Base-by-base conservation (phyloP, 78 protist species). In the Chrysochromulina tobinii region DNA sequence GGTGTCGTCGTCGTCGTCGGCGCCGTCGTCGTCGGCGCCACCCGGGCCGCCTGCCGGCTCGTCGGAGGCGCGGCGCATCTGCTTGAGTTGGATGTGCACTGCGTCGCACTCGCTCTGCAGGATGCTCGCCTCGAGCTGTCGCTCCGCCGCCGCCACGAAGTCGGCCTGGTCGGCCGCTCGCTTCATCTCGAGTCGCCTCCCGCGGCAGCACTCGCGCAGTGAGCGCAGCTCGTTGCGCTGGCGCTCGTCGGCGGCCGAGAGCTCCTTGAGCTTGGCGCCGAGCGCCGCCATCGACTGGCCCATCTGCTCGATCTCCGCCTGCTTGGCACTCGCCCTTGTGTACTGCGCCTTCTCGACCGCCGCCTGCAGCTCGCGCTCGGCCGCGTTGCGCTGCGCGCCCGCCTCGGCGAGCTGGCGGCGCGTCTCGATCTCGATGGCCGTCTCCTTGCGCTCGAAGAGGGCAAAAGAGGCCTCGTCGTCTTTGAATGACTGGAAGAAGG, bases 391-490 rank as follows among this genome's bases (percentile, higher is more conserved):
- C n/a, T 53, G 38, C 3, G 53, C 17, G n/a, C 15, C 6, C 25
- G 81, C 53, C 20, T 72, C 81, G 53, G 20, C 81, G n/a, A 72
- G 38, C 14, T 14, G 4, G 54, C 81, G 81, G 17, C 53, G 81
- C 7, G 81, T 72, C 81, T 72, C 81, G 17, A 72, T 23, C 25
- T 14, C 38, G 53, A n/a, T 38, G 17, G 20, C 53, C 53, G 81
- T 72, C 81, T 72, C 81, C 81, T 72, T 72, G 54, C 81, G 81
- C 81, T 72, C 81, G 57, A 75, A 51, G 58, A 38, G 18, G 27
- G 54, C 84, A 4, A 23, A 3, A 2, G 57, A 0, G 27, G 84
- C 57, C 6, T 51, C 84, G 59, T 38, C 84, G 25, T 38, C 57
- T 1, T 5, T 8, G 57, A 75, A 75, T 3, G 38, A 3, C 57